These are phyloP conservation scores for Coprinopsis marcescibilis DNA, from an alignment of 768 basidiomycete species.

Conservation along the genomic window DNA sequence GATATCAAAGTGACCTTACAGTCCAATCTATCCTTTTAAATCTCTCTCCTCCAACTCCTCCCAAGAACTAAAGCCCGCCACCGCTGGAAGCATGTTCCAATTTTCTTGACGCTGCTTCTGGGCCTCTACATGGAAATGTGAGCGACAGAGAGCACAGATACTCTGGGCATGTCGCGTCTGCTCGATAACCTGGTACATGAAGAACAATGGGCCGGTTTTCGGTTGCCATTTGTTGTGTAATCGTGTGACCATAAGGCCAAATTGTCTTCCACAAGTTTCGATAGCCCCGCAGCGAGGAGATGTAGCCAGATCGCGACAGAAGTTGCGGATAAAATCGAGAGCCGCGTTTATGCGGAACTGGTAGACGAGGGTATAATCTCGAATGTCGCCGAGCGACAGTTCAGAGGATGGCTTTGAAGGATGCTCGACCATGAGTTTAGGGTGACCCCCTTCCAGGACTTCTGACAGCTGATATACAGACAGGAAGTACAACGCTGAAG, in stretches of 20 bases:
- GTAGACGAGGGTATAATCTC: slow-evolving; percentile 50
- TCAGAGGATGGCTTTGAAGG: slow-evolving; percentile 44
- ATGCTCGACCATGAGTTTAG: slow-evolving; percentile 43
- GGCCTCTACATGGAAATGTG: slow-evolving; percentile 36
- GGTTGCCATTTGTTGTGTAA: slow-evolving; percentile 43
- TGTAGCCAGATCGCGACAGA: slow-evolving; percentile 29
- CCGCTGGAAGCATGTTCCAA: slow-evolving; percentile 43
- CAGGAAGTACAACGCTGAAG: slow-evolving; percentile 52
- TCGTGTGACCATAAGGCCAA: slow-evolving; percentile 27
- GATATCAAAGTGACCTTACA: background rate
- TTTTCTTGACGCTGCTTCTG: slow-evolving; percentile 29
- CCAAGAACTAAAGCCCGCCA: slow-evolving; percentile 45
- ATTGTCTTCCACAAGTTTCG: slow-evolving; percentile 22
- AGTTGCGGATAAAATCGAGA: slow-evolving; percentile 41
- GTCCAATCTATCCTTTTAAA: slow-evolving; percentile 2
- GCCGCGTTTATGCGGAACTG: slow-evolving; percentile 46
- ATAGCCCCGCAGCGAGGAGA: slow-evolving; percentile 25
- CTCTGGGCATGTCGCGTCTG: slow-evolving; percentile 30
- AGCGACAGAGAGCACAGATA: slow-evolving; percentile 41
- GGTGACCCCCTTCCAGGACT: slow-evolving; percentile 43
- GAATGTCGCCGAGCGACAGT: slow-evolving; percentile 36
- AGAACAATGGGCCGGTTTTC: slow-evolving; percentile 49
- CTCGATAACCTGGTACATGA: slow-evolving; percentile 42
- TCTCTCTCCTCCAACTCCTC: slow-evolving; percentile 23
- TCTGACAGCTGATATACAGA: slow-evolving; percentile 49